Conservation (phyloP, 2,329 filamentous ascomycete species). For the Aspergillus sp. region DNA sequence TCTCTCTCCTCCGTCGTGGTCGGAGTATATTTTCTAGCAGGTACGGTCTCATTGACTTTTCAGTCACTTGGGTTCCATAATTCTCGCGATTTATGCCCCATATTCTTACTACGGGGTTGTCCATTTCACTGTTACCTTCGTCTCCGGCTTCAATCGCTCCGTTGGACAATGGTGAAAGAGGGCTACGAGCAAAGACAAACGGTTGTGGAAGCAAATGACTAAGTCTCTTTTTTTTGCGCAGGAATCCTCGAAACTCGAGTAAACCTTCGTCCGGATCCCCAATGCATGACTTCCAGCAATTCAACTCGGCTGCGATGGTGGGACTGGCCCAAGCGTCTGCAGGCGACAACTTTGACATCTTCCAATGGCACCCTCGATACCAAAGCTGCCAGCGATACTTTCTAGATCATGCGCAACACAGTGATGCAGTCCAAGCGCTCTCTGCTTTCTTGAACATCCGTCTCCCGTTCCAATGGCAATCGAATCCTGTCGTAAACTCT, state of each 20-base stretch:
- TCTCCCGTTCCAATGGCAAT: slow-evolving; percentile 76
- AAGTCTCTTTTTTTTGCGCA: slow-evolving; percentile 15
- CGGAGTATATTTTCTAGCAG: slow-evolving; percentile 37
- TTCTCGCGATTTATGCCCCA: too few relatives aligned
- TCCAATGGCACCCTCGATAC: slow-evolving; percentile 91
- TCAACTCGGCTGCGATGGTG: slow-evolving; percentile 42
- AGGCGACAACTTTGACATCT: slow-evolving; percentile 62
- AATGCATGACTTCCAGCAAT: slow-evolving; percentile 37
- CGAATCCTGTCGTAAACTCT: slow-evolving; percentile 51
- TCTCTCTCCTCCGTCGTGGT: slow-evolving; percentile 39
- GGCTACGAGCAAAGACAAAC: neutral
- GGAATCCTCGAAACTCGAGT: slow-evolving; percentile 22
- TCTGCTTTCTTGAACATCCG: slow-evolving; percentile 90
- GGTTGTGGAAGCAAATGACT: slow-evolving; percentile 10
- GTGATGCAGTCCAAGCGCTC: slow-evolving; percentile 78
- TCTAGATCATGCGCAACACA: slow-evolving; percentile 85
- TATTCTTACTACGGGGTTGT: neutral
- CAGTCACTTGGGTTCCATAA: neutral
- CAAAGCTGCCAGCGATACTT: slow-evolving; percentile 90
- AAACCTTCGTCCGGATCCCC: slow-evolving; percentile 20
- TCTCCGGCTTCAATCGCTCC: neutral
- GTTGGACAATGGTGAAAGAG: neutral
- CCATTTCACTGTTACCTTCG: neutral
- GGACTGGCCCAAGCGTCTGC: slow-evolving; percentile 40
- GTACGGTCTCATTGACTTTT: slow-evolving; percentile 24